phyloP scores from a whole-genome alignment of 2,329 filamentous ascomycete species.

The Verticillium albo-atrum region DNA sequence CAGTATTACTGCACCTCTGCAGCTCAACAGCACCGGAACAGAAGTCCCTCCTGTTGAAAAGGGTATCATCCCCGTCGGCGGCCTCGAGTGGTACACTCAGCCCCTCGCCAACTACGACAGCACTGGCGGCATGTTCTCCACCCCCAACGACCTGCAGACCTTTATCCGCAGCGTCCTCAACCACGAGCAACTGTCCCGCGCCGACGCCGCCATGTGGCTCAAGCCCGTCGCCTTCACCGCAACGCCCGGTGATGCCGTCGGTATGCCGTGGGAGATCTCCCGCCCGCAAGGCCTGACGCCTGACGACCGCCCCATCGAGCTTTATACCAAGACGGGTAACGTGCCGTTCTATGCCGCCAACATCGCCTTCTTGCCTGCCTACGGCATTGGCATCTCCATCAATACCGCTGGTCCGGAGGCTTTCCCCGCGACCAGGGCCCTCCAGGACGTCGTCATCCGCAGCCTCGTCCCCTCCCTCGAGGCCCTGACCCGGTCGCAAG shows the following conservation, averaged over 20 bases:
- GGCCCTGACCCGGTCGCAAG: conserved; percentile 33
- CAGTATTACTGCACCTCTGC: conserved; percentile 34
- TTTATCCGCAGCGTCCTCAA: conserved; percentile 36
- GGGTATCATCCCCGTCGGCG: conserved; percentile 26
- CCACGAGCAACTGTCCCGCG: conserved; percentile 30
- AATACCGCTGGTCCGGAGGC: conserved; percentile 25
- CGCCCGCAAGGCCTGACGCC: conserved; percentile 23
- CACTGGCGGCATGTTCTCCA: conserved; percentile 38
- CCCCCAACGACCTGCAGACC: conserved; percentile 33
- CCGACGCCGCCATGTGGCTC: conserved; percentile 38
- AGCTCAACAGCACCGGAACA: conserved; percentile 35
- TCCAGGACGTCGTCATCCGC: conserved; percentile 23
- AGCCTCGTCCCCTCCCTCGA: conserved; percentile 37
- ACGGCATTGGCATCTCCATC: conserved; percentile 29
- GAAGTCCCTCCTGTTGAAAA: conserved; percentile 21
- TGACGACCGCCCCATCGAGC: conserved; percentile 22
- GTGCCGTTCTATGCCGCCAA: conserved; percentile 24
- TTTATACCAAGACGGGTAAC: conserved; percentile 28
- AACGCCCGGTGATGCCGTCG: conserved; percentile 28
- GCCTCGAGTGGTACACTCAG: conserved; percentile 28
- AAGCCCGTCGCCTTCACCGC: conserved; percentile 37
- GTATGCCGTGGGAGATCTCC: conserved; percentile 28
- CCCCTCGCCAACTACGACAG: conserved; percentile 28
- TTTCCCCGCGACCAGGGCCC: conserved; percentile 7
- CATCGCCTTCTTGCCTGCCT: conserved; percentile 30